Percentiles rank a stretch among this genome's conserved stretches.
Evolutionary conservation across 495 filamentous ascomycete genomes (phyloP).

Genomic region (Lepraria neglecta): DNA sequence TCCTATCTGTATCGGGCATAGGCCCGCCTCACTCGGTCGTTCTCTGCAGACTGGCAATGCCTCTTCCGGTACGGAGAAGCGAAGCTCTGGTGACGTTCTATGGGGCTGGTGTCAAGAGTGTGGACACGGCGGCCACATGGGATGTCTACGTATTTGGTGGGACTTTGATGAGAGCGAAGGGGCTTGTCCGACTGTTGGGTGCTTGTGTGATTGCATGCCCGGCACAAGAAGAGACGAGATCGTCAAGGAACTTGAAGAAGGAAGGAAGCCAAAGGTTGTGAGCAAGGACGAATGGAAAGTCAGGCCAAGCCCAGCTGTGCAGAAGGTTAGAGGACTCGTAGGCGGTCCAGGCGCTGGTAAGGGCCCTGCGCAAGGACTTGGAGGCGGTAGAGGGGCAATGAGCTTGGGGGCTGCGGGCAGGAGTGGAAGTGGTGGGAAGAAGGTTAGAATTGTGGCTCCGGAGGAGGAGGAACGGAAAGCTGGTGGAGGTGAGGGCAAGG

Average conservation of each 20-base stretch:
- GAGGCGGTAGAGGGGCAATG: conserved; percentile 2
- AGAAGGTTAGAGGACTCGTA: conserved; percentile 22
- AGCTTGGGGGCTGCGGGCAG: conserved; percentile 16
- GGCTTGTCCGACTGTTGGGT: conserved; percentile 67
- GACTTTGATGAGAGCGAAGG: conserved; percentile 53
- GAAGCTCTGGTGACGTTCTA: conserved; percentile 35
- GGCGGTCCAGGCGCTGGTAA: neutral
- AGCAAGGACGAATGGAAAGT: conserved; percentile 23
- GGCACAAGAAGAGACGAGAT: conserved; percentile 51
- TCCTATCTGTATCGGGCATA: conserved; percentile 32
- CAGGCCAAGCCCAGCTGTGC: conserved; percentile 23
- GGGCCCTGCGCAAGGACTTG: neutral
- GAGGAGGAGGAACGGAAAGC: conserved; percentile 13
- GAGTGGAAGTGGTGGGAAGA: conserved; percentile 26
- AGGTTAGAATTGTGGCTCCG: conserved; percentile 25
- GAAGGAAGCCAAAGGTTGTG: conserved; percentile 12
- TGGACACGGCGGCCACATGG: conserved; percentile 66
- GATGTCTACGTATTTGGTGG: conserved; percentile 64
- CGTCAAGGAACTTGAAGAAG: conserved; percentile 6
- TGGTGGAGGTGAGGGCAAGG: neutral
- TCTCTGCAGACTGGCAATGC: conserved; percentile 13
- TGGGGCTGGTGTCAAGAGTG: conserved; percentile 73
- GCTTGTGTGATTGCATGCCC: conserved; percentile 65
- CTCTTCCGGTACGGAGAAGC: conserved; percentile 18
- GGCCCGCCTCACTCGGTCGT: neutral